Conservation (phyloP, 345 rosid genomes). For the Corchorus capsularis region DNA sequence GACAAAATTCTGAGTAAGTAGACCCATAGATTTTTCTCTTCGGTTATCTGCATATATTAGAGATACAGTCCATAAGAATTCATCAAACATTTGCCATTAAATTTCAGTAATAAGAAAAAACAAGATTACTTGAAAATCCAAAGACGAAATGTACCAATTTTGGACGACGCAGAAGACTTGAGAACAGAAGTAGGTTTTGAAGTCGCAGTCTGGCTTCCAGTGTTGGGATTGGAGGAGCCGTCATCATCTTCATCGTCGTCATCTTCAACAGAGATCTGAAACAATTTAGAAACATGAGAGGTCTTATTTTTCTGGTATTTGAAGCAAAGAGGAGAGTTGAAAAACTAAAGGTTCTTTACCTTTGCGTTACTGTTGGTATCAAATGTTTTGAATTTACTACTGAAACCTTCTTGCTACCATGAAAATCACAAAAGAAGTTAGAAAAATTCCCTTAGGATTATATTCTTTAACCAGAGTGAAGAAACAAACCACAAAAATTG, state of each 20-base stretch:
- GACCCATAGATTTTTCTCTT: conserved; percentile 84
- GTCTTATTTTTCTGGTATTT: neutral
- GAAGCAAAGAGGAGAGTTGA: neutral
- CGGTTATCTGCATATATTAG: conserved; percentile 54
- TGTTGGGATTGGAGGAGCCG: conserved; percentile 49
- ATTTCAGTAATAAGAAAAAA: neutral
- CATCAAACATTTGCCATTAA: neutral
- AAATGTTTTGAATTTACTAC: conserved; percentile 42
- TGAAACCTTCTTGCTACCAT: conserved; percentile 61
- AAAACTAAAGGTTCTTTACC: conserved; percentile 31
- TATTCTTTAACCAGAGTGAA: neutral
- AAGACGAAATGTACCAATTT: conserved; percentile 38
- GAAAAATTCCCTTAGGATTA: neutral
- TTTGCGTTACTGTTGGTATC: conserved; percentile 48
- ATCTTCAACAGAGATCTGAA: conserved; percentile 57
- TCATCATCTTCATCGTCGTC: conserved; percentile 65
- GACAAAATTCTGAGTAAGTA: conserved; percentile 87
- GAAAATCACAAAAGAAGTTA: conserved; percentile 23
- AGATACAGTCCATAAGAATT: neutral
- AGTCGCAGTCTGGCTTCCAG: conserved; percentile 65
- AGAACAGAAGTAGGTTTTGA: conserved; percentile 43
- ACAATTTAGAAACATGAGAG: neutral
- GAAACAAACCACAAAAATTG: neutral
- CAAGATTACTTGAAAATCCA: neutral
- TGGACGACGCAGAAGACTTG: conserved; percentile 49